Conservation (phyloP, 2,329 filamentous ascomycete genomes). For the Macrophomina phaseolina region DNA sequence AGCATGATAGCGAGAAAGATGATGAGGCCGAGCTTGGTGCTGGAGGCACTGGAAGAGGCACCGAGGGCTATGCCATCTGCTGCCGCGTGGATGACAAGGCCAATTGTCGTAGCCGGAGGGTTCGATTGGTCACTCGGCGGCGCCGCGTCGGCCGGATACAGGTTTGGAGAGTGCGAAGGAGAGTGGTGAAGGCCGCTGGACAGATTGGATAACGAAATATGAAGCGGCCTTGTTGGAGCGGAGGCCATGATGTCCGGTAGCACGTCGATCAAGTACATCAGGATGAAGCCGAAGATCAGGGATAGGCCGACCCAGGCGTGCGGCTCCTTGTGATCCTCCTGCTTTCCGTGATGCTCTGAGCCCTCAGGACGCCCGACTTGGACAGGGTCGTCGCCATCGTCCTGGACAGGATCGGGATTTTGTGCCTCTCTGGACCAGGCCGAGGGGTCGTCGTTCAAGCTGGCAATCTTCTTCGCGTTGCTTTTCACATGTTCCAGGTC, state of each 20-base stretch:
- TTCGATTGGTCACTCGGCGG: constrained; percentile 42
- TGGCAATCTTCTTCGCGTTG: constrained; percentile 2
- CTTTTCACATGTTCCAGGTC: constrained; percentile 8
- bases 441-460: constrained; percentile 6
- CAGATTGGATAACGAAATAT: constrained; percentile 88
- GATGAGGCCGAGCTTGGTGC: constrained; percentile 77
- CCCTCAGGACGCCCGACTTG: constrained; percentile 42
- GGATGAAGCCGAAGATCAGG: constrained; percentile 83
- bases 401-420: constrained; percentile 41
- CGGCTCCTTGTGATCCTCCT: constrained; percentile 56
- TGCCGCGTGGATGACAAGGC: constrained; percentile 93
- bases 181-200: constrained; percentile 57
- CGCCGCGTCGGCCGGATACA: constrained; percentile 36
- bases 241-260: constrained; percentile 41
- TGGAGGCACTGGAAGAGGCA: constrained; percentile 70
- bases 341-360: constrained; percentile 47
- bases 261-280: constrained; percentile 93
- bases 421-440: constrained; percentile 6
- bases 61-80: constrained; percentile 96
- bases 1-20: constrained; percentile 97
- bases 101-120: constrained; percentile 69
- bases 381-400: constrained; percentile 44
- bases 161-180: constrained; percentile 36
- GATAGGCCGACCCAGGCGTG: constrained; percentile 86
- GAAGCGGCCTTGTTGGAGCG: constrained; percentile 72